phyloP scores from a whole-genome alignment of 148 eudicot species.

The Agrostemma githago region DNA sequence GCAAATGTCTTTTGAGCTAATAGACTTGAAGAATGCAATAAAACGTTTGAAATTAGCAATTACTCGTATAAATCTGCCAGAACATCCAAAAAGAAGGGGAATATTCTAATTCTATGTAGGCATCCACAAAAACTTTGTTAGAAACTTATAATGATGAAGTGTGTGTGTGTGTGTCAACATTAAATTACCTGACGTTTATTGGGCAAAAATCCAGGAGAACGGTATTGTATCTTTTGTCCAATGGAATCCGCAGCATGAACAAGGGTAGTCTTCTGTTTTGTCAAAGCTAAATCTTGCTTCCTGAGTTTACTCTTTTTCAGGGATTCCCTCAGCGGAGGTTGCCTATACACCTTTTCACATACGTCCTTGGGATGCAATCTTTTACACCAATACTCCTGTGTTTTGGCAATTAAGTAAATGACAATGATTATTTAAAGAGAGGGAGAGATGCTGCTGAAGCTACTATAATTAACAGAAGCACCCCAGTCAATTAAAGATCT shows the following conservation, averaged over 20 bases:
- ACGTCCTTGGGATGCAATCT: constrained; percentile 96
- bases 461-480: neutral
- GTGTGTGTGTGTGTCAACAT: constrained; percentile 1
- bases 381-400: constrained; percentile 99
- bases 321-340: constrained; percentile 88
- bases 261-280: constrained; percentile 78
- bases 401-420: constrained; percentile 11
- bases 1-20: neutral
- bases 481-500: neutral
- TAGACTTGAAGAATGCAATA: neutral
- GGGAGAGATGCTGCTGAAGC: neutral
- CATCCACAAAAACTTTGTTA: neutral
- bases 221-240: constrained; percentile 82
- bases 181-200: constrained; percentile 85
- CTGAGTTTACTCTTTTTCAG: constrained; percentile 67
- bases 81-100: neutral
- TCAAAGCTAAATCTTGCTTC: constrained; percentile 80
- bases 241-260: constrained; percentile 78
- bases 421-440: constrained; percentile 6
- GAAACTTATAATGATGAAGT: neutral
- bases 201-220: constrained; percentile 78
- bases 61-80: neutral
- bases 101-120: neutral
- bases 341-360: constrained; percentile 93
- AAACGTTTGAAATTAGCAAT: neutral